Base-by-base conservation (phyloP, 2,329 filamentous ascomycete species). In the Sarocladium brachiariae region DNA sequence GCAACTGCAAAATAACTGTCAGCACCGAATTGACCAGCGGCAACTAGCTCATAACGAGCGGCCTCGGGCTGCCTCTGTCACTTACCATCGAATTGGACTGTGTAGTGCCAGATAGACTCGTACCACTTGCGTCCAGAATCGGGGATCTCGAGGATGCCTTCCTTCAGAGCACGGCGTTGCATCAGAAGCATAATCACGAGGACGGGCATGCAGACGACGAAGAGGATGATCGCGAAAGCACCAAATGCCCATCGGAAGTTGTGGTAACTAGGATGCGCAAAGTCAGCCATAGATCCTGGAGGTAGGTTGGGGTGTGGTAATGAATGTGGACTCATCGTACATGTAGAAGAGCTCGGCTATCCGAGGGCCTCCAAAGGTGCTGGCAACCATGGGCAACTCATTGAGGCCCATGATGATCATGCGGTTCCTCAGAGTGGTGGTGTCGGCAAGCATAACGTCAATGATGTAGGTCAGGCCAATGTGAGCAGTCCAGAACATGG, bases 211-310 rank as follows among this genome's bases (percentile, higher is more conserved):
- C 57, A 59, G 49, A 64, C 73, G n/a, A 73, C 69, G 2, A 79
- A 74, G 19, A 80, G 58, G 53, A 85, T 77, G 59, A 86, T 81
- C 50, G 74, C 70, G 63, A 83, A 86, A 53, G 76, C 74, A 21
- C 80, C 82, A 58, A 82, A 84, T 2, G 65, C 68, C 69, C 69
- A 71, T 30, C 67, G 61, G 58, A 65, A 71, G 55, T 61, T 64
- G 34, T 60, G n/a, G n/a, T n/a, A n/a, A n/a, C n/a, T n/a, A n/a
- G n/a, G n/a, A n/a, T n/a, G n/a, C n/a, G n/a, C n/a, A n/a, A n/a
- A n/a, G n/a, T n/a, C n/a, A n/a, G n/a, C n/a, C n/a, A n/a, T n/a
- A n/a, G n/a, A n/a, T n/a, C n/a, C n/a, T n/a, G n/a, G n/a, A n/a
- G n/a, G n/a, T n/a, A n/a, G n/a, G n/a, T n/a, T n/a, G n/a, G n/a